Evolutionary conservation across 176 grass and related monocot genomes (phyloP).

Genomic region (Oryza nivara): DNA sequence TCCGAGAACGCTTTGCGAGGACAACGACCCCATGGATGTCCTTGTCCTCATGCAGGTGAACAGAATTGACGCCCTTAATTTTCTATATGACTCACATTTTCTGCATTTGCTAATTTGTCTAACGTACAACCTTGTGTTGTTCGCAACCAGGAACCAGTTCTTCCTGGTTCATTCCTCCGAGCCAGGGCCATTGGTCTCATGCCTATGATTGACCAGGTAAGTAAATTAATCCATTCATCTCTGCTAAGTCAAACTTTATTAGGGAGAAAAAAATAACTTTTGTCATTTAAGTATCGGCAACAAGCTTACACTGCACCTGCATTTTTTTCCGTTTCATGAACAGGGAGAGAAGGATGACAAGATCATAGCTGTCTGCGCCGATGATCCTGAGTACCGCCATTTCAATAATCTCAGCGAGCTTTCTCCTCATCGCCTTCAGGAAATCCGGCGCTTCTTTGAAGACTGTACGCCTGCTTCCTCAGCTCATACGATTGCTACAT

Average conservation of each 20-base stretch:
- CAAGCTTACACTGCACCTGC: not conserved
- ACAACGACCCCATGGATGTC: conserved; percentile 95
- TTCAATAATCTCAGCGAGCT: conserved; percentile 73
- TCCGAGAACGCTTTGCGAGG: conserved; percentile 90
- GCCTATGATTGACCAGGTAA: conserved; percentile 79
- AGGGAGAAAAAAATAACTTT: not conserved
- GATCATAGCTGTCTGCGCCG: conserved; percentile 92
- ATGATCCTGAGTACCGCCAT: conserved; percentile 90
- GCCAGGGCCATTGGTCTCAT: conserved; percentile 84
- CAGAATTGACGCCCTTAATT: too few species aligned
- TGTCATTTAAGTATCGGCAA: not conserved
- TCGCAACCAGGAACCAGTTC: conserved; percentile 58
- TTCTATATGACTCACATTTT: not conserved
- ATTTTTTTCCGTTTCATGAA: not conserved
- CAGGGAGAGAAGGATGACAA: conserved; percentile 94
- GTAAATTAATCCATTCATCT: not conserved
- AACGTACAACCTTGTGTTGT: not conserved
- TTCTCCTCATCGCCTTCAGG: conserved; percentile 79
- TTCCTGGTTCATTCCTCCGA: conserved; percentile 68
- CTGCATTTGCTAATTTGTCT: not conserved
- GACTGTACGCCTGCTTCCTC: conserved; percentile 55
- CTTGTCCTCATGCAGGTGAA: conserved; percentile 91
- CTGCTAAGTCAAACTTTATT: not conserved
- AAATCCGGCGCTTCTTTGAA: conserved; percentile 90
- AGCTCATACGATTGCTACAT: too few species aligned